A percentile compares a stretch with the other conserved stretches of the same genome.
phyloP scores from a whole-genome alignment of 352 stramenopile species.

The Sclerospora graminicola region DNA sequence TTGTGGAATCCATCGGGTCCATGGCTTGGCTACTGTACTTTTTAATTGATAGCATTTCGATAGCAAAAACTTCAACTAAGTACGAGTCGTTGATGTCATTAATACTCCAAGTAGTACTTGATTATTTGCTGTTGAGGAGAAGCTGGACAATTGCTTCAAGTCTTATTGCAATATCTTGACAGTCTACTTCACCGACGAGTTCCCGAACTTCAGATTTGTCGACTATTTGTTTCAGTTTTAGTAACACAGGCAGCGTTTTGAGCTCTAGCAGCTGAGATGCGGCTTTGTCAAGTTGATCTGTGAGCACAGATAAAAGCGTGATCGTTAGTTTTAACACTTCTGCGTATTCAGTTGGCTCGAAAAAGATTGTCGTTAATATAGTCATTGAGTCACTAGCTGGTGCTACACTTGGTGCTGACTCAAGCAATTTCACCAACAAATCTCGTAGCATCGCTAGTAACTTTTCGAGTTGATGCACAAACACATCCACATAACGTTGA shows the following conservation, averaged over 20 bases:
- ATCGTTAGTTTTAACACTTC: slow-evolving; percentile 49
- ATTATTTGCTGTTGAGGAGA: slow-evolving; percentile 16
- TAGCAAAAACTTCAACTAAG: slow-evolving; percentile 4
- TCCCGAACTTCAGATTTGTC: slow-evolving; percentile 1
- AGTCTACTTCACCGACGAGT: slow-evolving; percentile 10
- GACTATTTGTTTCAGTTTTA: slow-evolving; percentile 29
- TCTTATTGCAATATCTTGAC: slow-evolving; percentile 21
- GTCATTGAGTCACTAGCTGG: slow-evolving; percentile 1
- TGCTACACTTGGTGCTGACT: slow-evolving; percentile 2
- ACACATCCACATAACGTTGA: slow-evolving; percentile 34
- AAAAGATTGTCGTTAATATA: neutral
- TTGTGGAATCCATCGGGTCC: slow-evolving; percentile 17
- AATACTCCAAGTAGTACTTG: no score
- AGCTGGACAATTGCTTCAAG: slow-evolving; percentile 29
- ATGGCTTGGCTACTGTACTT: neutral
- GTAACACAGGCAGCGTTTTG: slow-evolving; percentile 16
- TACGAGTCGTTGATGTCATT: slow-evolving; percentile 5
- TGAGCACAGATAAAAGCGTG: slow-evolving; percentile 39
- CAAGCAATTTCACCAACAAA: slow-evolving; percentile 23
- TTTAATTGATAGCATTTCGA: no score
- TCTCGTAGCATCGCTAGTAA: slow-evolving; percentile 30
- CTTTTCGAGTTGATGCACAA: slow-evolving; percentile 16
- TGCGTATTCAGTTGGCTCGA: slow-evolving; percentile 30
- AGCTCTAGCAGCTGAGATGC: slow-evolving; percentile 34
- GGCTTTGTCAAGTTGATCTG: slow-evolving; percentile 27